These are phyloP conservation scores for Verticillium zaregamsianum DNA, from an alignment of 2,329 filamentous ascomycete genomes.

Conservation along the genomic window DNA sequence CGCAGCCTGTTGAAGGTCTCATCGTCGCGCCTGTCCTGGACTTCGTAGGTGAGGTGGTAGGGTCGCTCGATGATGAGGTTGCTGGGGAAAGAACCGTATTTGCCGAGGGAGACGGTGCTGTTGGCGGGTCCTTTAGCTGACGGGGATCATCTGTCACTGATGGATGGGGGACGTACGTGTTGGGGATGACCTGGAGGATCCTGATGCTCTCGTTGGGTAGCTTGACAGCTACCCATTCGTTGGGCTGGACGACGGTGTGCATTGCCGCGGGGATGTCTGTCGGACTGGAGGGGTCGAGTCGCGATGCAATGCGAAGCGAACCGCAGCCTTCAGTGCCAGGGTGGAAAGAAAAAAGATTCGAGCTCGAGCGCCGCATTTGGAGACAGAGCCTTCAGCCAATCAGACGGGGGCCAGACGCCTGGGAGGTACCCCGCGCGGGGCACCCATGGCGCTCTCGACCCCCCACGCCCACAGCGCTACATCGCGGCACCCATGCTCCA, in stretches of 20 bases:
- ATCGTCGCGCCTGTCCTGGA: conserved; percentile 65
- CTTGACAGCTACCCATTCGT: conserved; percentile 57
- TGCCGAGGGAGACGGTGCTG: conserved; percentile 83
- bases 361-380: not conserved
- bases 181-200: conserved; percentile 54
- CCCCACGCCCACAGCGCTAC: not conserved
- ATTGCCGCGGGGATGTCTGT: conserved; percentile 17
- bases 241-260: conserved; percentile 46
- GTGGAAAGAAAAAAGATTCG: conserved; percentile 1
- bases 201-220: conserved; percentile 55
- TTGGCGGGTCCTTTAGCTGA: not conserved
- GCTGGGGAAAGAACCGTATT: conserved; percentile 86
- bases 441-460: not conserved
- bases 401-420: not conserved
- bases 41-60: conserved; percentile 86
- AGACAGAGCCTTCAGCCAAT: conserved; percentile 3
- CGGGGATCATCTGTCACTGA: not conserved
- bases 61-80: conserved; percentile 90
- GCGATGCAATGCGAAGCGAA: not conserved
- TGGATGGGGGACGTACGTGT: conserved; percentile 44
- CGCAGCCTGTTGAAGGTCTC: conserved; percentile 67
- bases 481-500: not conserved
- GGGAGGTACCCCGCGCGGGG: conserved; percentile 11
- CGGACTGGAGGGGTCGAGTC: not conserved
- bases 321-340: not conserved